These are phyloP conservation scores for Talaromyces islandicus DNA, from an alignment of 2,329 filamentous ascomycete genomes.

Conservation along the genomic window DNA sequence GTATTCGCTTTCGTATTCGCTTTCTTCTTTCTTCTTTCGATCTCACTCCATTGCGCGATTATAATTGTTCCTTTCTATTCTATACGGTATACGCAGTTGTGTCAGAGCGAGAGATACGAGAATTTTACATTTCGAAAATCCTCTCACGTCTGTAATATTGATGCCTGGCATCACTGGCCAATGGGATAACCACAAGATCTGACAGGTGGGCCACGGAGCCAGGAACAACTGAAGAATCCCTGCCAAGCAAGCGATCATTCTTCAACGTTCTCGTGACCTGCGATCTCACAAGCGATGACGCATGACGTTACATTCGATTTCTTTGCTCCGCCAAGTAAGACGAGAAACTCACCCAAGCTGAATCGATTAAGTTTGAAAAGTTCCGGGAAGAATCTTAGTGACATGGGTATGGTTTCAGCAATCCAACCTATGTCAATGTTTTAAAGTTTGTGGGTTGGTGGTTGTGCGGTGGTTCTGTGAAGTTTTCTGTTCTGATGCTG, in stretches of 20 bases:
- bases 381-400: not conserved
- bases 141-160: not conserved
- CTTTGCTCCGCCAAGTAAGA: not conserved
- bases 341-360: not conserved
- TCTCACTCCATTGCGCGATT: not conserved
- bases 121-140: not conserved
- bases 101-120: not conserved
- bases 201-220: not conserved
- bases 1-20: no score
- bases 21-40: not conserved
- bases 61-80: not conserved
- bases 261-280: not conserved
- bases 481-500: not conserved
- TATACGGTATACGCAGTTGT: not conserved
- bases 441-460: not conserved
- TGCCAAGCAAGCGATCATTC: not conserved
- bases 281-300: not conserved
- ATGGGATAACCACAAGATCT: no score
- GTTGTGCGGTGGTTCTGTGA: not conserved
- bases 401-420: not conserved
- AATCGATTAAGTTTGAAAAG: not conserved
- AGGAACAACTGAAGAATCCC: not conserved
- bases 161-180: no score
- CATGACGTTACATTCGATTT: not conserved
- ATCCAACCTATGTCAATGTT: not conserved